These are phyloP conservation scores for Piper betle DNA, from an alignment of 164 flowering plant genomes.

Conservation along the genomic window DNA sequence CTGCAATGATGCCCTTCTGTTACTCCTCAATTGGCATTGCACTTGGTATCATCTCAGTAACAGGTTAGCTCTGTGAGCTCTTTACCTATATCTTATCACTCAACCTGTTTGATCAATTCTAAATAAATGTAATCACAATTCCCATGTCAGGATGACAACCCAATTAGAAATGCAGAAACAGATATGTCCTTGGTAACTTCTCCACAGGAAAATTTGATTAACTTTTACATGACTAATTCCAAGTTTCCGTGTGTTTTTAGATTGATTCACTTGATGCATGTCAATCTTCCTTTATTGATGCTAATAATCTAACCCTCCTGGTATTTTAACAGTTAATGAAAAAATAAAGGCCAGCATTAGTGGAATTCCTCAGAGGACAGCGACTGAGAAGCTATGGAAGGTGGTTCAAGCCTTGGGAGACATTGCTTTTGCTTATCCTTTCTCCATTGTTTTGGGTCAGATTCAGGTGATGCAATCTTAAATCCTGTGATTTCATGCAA, in stretches of 20 bases:
- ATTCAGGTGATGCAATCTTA: conserved; percentile 39
- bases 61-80: conserved; percentile 22
- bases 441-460: conserved; percentile 49
- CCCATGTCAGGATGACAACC: no score
- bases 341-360: conserved; percentile 37
- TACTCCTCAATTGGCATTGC: conserved; percentile 37
- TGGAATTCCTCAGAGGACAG: conserved; percentile 30
- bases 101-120: no score
- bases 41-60: conserved; percentile 43
- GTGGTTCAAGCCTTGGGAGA: conserved; percentile 68
- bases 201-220: no score
- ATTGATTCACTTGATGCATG: no score
- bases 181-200: no score
- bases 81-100: background rate
- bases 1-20: conserved; percentile 63
- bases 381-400: conserved; percentile 35
- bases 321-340: conserved; percentile 36
- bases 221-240: no score
- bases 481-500: background rate
- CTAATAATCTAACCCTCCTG: no score
- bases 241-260: no score
- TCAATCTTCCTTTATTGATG: no score
- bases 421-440: conserved; percentile 76
- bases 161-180: no score
- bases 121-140: no score